phyloP scores from a whole-genome alignment of 495 filamentous ascomycete species.

The Paragyromitra xinjiangensis region DNA sequence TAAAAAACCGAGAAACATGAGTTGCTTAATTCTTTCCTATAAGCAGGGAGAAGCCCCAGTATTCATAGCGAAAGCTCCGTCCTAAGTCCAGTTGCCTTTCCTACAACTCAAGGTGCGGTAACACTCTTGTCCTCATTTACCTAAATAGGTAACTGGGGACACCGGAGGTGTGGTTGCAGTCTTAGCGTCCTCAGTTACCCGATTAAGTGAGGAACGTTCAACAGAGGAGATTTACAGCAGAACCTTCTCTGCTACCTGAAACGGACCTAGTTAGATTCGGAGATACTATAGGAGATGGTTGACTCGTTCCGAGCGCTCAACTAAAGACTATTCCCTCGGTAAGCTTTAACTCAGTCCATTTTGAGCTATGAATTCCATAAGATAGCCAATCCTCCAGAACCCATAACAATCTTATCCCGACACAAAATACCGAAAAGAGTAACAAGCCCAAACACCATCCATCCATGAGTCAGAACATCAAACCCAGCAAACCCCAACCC shows the following conservation, averaged over 20 bases:
- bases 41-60: not conserved
- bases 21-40: not conserved
- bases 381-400: not conserved
- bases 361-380: not conserved
- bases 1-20: not conserved
- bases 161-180: too few species aligned
- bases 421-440: too few species aligned
- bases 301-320: not conserved
- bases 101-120: not conserved
- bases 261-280: not conserved
- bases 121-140: not conserved
- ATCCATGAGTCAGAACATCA: too few species aligned
- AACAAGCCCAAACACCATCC: too few species aligned
- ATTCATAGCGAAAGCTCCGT: not conserved
- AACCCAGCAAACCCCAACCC: not conserved
- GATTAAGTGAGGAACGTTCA: not conserved
- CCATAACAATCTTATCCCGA: too few species aligned
- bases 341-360: not conserved
- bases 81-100: not conserved
- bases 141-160: too few species aligned
- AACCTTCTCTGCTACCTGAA: not conserved
- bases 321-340: not conserved
- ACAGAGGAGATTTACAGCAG: not conserved
- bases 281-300: not conserved
- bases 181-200: not conserved